A percentile compares a stretch with the other conserved stretches of the same genome.
Conservation (phyloP, 1,139 yeast species). For the Taphrina wiesneri region DNA sequence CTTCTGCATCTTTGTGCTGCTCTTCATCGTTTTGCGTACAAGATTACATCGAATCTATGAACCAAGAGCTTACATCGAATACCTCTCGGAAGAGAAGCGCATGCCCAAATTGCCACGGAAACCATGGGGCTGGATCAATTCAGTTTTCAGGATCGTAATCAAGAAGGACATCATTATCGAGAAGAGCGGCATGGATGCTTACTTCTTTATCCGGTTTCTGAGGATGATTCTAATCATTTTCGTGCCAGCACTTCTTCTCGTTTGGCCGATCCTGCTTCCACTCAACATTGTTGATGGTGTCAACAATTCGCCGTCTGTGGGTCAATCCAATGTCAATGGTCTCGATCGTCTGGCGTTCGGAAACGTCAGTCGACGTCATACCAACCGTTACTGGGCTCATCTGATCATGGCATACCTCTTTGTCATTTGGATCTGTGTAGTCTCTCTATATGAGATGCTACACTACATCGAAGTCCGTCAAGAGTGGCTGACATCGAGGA, state of each 20-base stretch:
- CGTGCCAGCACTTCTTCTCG: constrained; percentile 61
- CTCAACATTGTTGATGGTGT: constrained; percentile 82
- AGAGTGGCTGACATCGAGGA: constrained; percentile 77
- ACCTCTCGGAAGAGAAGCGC: constrained; percentile 14
- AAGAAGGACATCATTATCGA: constrained; percentile 68
- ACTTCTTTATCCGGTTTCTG: constrained; percentile 69
- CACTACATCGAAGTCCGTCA: constrained; percentile 78
- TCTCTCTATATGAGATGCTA: constrained; percentile 77
- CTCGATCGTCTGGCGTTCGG: constrained; percentile 77
- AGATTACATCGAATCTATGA: constrained; percentile 72
- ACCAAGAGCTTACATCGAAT: constrained; percentile 61
- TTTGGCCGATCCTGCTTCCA: constrained; percentile 80
- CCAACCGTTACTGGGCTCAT: constrained; percentile 77
- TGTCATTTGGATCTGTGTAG: constrained; percentile 67
- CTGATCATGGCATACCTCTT: constrained; percentile 77
- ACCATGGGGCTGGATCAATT: constrained; percentile 54
- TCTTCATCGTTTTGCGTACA: constrained; percentile 67
- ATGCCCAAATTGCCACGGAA: constrained; percentile 16
- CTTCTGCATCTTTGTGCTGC: constrained; percentile 57
- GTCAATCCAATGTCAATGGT: constrained; percentile 51
- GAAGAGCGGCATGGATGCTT: constrained; percentile 84
- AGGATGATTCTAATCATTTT: constrained; percentile 63
- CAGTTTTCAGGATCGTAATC: constrained; percentile 51
- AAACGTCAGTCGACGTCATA: constrained; percentile 60
- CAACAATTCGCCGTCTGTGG: constrained; percentile 36